phyloP scores from a whole-genome alignment of 768 basidiomycete species.

The Psilocybe subaeruginosa region DNA sequence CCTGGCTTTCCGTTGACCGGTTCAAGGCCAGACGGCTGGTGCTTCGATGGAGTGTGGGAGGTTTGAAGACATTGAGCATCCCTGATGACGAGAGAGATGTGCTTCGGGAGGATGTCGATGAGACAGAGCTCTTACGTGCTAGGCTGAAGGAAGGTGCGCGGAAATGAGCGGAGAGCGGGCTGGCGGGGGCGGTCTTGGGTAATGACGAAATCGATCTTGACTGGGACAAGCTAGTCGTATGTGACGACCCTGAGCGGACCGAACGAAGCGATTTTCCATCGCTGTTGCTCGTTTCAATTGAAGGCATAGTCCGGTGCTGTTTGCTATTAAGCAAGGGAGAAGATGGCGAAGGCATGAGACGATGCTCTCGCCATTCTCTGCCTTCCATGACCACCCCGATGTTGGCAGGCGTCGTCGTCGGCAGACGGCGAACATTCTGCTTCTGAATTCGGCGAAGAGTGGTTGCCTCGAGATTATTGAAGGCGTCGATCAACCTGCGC shows the following conservation, averaged over 20 bases:
- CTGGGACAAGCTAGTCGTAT: conserved; percentile 42
- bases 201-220: conserved; percentile 38
- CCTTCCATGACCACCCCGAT: conserved; percentile 33
- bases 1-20: conserved; percentile 22
- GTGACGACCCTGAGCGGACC: conserved; percentile 32
- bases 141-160: conserved; percentile 22
- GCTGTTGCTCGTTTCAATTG: conserved; percentile 23
- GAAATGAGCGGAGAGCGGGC: conserved; percentile 33
- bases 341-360: conserved; percentile 27
- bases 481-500: conserved; percentile 64
- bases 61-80: conserved; percentile 27
- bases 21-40: conserved; percentile 44
- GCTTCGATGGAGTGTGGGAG: conserved; percentile 43
- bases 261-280: conserved; percentile 49
- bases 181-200: conserved; percentile 27
- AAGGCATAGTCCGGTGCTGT: neutral
- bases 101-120: conserved; percentile 58
- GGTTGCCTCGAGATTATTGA: conserved; percentile 65
- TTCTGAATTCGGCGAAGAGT: conserved; percentile 51
- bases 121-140: conserved; percentile 26
- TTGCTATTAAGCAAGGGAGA: conserved; percentile 20
- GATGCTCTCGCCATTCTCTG: conserved; percentile 38
- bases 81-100: conserved; percentile 22
- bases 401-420: conserved; percentile 31
- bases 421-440: conserved; percentile 39